Conservation (phyloP, 73 alveolate genomes). For the Paramecium octaurelia region DNA sequence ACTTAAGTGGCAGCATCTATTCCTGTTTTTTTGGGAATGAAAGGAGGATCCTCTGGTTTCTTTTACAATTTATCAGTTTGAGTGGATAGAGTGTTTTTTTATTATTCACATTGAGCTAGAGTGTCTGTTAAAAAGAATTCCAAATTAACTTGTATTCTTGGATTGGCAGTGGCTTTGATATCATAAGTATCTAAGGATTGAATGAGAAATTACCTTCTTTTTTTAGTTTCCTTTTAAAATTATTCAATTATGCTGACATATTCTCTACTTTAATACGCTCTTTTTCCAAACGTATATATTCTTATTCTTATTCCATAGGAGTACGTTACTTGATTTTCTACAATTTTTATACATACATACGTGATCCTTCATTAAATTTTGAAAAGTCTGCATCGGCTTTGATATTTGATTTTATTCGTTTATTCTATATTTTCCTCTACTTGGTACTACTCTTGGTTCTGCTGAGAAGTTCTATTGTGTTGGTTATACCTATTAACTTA, state of each 20-base stretch:
- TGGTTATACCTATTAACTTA: neutral
- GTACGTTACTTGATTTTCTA: slow-evolving; percentile 60
- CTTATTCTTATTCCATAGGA: slow-evolving; percentile 66
- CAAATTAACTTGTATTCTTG: slow-evolving; percentile 83
- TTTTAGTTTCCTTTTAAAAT: slow-evolving; percentile 72
- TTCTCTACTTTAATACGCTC: slow-evolving; percentile 67
- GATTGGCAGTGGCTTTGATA: slow-evolving; percentile 88
- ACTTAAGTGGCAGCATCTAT: slow-evolving; percentile 95
- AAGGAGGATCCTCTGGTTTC: slow-evolving; percentile 91
- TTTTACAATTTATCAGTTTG: slow-evolving; percentile 93
- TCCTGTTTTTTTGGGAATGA: slow-evolving; percentile 97
- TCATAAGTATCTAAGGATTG: slow-evolving; percentile 72
- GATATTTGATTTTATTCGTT: slow-evolving; percentile 61
- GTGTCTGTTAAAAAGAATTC: slow-evolving; percentile 86
- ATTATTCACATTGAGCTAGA: slow-evolving; percentile 64
- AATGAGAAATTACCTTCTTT: slow-evolving; percentile 46
- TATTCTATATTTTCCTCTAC: slow-evolving; percentile 61
- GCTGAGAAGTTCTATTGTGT: slow-evolving; percentile 53
- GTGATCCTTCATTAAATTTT: slow-evolving; percentile 62
- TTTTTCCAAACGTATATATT: slow-evolving; percentile 59
- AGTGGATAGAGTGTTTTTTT: slow-evolving; percentile 73
- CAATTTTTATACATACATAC: slow-evolving; percentile 45
- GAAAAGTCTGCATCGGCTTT: slow-evolving; percentile 47
- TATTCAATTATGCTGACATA: slow-evolving; percentile 65
- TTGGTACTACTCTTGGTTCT: slow-evolving; percentile 68